Percentiles rank a stretch among this genome's conserved stretches.
Evolutionary conservation across 1,284 basidiomycete genomes (phyloP).

Genomic region (Puccinia novopanici): DNA sequence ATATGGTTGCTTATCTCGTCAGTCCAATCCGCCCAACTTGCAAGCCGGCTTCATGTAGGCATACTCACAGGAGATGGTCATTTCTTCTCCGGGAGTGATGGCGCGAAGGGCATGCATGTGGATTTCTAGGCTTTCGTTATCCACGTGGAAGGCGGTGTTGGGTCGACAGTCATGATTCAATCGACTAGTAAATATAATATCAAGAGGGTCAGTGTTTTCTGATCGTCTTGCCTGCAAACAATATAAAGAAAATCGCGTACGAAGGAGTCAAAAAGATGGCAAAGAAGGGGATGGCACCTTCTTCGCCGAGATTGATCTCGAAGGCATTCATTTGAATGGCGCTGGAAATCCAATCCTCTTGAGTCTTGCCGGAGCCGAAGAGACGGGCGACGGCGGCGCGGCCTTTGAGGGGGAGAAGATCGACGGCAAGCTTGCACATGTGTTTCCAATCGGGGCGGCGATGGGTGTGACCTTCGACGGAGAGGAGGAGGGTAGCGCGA

Average conservation of each 20-base stretch:
- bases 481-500: conserved; percentile 21
- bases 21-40: neutral
- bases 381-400: conserved; percentile 15
- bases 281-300: conserved; percentile 13
- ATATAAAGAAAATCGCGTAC: conserved; percentile 2
- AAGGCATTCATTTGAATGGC: conserved; percentile 38
- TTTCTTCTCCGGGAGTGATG: conserved; percentile 37
- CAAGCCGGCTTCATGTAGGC: neutral
- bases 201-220: neutral
- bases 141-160: conserved; percentile 34
- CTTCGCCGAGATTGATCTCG: conserved; percentile 4
- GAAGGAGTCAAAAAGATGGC: conserved; percentile 29
- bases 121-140: conserved; percentile 27
- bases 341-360: conserved; percentile 28
- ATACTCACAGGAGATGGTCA: conserved; percentile 42
- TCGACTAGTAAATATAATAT: conserved; percentile 34
- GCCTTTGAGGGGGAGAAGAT: conserved; percentile 29
- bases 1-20: no score
- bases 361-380: conserved; percentile 2
- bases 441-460: conserved; percentile 1
- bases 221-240: neutral
- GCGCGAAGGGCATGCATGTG: conserved; percentile 44
- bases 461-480: conserved; percentile 7
- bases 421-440: conserved; percentile 32
- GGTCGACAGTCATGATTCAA: conserved; percentile 50